These are phyloP conservation scores for Fagus sylvatica DNA, from an alignment of 306 rosid species.

Conservation along the genomic window DNA sequence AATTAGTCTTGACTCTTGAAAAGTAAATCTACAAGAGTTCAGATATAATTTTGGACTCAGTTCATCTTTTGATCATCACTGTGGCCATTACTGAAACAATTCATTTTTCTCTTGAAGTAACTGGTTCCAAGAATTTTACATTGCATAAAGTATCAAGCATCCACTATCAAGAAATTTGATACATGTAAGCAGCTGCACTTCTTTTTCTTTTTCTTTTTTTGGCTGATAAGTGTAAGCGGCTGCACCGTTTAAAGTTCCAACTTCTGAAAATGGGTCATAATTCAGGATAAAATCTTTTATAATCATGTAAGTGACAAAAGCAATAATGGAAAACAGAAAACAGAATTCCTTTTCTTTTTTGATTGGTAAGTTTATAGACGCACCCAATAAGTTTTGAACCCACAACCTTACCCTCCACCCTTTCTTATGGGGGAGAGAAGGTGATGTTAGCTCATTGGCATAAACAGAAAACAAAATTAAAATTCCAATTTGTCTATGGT, in stretches of 20 bases:
- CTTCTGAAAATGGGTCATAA: neutral
- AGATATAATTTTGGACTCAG: neutral
- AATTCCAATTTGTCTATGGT: neutral
- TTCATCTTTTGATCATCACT: neutral
- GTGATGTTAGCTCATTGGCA: too few relatives aligned
- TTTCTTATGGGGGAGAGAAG: too few relatives aligned
- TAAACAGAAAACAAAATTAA: neutral
- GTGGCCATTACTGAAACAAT: neutral
- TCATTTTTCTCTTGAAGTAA: neutral
- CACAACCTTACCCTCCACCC: too few relatives aligned
- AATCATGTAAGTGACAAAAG: neutral
- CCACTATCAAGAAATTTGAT: neutral
- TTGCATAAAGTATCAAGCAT: neutral
- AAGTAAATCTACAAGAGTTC: neutral
- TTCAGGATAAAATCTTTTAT: neutral
- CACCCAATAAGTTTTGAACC: too few relatives aligned
- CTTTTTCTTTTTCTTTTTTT: too few relatives aligned
- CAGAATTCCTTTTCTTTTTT: too few relatives aligned
- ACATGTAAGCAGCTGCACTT: neutral
- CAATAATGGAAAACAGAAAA: neutral
- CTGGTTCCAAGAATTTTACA: neutral
- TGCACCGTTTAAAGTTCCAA: neutral
- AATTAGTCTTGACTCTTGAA: neutral
- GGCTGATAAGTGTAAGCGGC: too few relatives aligned
- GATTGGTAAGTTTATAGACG: too few relatives aligned